Evolutionary conservation across 257 asterid genomes (phyloP), one percentile per base, ranked within the genome.

Genomic region (Solanum peruvianum): DNA sequence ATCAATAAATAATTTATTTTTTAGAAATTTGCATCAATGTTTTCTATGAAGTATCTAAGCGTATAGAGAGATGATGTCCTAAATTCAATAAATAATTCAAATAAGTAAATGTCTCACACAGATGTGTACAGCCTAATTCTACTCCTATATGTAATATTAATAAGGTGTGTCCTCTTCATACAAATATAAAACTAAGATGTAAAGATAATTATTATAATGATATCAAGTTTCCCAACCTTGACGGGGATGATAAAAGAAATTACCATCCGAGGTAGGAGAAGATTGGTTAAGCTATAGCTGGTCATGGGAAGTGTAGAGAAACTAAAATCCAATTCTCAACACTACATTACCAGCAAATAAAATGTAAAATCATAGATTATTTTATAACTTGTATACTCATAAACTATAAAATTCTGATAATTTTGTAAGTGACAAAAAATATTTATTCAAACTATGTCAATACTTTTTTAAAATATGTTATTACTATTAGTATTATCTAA

Each of bases 301-400:
- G 94, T 85, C 92, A 90, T 90, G 92, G 94, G 92, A 90, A 89
- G 92, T 90, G 88, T 37, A 85, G 92, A 90, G 92, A 87, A 89
- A 89, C 88, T 56, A 11, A 69, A 58, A 67, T 44, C 75, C 44
- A 86, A 85, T 89, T 87, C 94, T 92, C 91, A 81, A 76, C 93
- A 90, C 93, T 88, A 89, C 93, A 89, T 92, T 87, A 90, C 94
- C 93, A 92, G 92, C 91, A 89, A 70, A 15, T 16, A 70, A 14
- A 66, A 70, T 29, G n/a, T 16, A 15, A 70, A 15, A 70, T 70
- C 3, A 8, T 31, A 31, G 15, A 62, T 9, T 35, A 10, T 72
- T 72, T 72, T 20, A 72, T 20, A 72, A 35, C 29, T 35, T 33
- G 35, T 9, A 71, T 33, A 33, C 27, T 72, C 81, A 8, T 18